Percentiles rank a stretch among this genome's conserved stretches.
Conservation (phyloP, 768 basidiomycete genomes). For the Zangia roseola region DNA sequence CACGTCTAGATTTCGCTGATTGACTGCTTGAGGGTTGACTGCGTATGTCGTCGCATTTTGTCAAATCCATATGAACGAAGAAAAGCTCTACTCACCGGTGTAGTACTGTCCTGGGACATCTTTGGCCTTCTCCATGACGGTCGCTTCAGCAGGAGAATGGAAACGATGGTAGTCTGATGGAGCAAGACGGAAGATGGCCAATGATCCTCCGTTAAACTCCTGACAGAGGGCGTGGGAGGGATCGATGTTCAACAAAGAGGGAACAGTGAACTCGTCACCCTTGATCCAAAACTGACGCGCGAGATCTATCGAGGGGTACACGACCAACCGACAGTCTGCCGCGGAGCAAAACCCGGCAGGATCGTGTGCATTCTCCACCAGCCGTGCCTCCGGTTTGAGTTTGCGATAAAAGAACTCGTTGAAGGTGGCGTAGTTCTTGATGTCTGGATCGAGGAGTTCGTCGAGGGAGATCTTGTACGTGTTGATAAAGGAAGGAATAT, state of each 20-base stretch:
- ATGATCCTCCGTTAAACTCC: slow-evolving; percentile 42
- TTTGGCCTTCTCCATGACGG: slow-evolving; percentile 38
- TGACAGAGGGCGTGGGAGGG: slow-evolving; percentile 41
- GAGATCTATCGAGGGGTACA: slow-evolving; percentile 54
- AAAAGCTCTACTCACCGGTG: slow-evolving; percentile 41
- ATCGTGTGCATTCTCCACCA: slow-evolving; percentile 54
- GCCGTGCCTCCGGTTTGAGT: slow-evolving; percentile 58
- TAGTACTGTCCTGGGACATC: slow-evolving; percentile 60
- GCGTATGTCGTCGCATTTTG: not conserved
- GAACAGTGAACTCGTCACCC: slow-evolving; percentile 67
- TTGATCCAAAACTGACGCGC: slow-evolving; percentile 79
- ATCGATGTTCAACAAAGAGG: slow-evolving; percentile 51
- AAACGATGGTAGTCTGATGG: slow-evolving; percentile 83
- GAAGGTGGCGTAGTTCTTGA: slow-evolving; percentile 61
- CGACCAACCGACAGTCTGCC: slow-evolving; percentile 74
- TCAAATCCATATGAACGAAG: not conserved
- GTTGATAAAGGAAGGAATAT: slow-evolving; percentile 54
- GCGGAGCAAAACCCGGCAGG: slow-evolving; percentile 55
- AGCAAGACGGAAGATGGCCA: slow-evolving; percentile 75
- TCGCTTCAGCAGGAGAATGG: slow-evolving; percentile 66
- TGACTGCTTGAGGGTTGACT: slow-evolving; percentile 81
- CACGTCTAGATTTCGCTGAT: slow-evolving; percentile 61
- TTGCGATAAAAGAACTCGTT: slow-evolving; percentile 76
- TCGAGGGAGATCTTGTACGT: slow-evolving; percentile 53
- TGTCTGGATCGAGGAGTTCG: slow-evolving; percentile 65